A percentile compares a stretch with the other conserved stretches of the same genome.
These are phyloP conservation scores for Diplotaxis tenuifolia DNA, from an alignment of 345 rosid genomes.

Conservation along the genomic window DNA sequence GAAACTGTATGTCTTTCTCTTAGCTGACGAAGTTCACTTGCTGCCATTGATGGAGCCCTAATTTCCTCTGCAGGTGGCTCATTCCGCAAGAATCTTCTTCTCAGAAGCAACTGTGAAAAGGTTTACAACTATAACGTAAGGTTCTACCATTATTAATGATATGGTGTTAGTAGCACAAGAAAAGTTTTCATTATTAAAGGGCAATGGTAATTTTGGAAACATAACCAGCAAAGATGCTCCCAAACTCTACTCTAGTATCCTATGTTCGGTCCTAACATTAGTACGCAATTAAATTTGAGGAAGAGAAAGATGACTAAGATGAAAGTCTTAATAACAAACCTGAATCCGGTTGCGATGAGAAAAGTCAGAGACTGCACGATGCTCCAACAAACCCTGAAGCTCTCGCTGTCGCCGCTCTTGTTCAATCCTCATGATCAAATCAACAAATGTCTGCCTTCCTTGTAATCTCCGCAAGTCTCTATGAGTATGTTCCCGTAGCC, in stretches of 20 bases:
- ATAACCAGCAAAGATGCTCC: neutral
- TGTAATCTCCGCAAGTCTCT: neutral
- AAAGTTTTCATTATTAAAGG: neutral
- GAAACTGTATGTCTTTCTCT: slow-evolving; percentile 12
- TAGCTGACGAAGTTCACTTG: slow-evolving; percentile 9
- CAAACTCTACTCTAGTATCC: neutral
- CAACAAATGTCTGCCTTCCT: slow-evolving; percentile 8
- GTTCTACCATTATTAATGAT: neutral
- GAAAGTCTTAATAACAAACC: neutral
- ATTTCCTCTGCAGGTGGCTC: neutral
- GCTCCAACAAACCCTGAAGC: slow-evolving; percentile 8
- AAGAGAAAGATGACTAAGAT: neutral
- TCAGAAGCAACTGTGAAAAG: neutral
- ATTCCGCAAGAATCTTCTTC: slow-evolving; percentile 8
- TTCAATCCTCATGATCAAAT: slow-evolving; percentile 13
- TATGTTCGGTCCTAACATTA: neutral
- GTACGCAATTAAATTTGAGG: neutral
- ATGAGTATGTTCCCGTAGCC: neutral
- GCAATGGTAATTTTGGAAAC: neutral
- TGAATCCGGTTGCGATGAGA: slow-evolving; percentile 11
- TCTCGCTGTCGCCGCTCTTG: slow-evolving; percentile 7
- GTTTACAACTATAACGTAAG: neutral
- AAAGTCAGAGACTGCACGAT: slow-evolving; percentile 12
- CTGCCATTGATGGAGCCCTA: slow-evolving; percentile 9
- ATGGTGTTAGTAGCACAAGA: neutral